These are phyloP conservation scores for Arthrobotrys iridis DNA, from an alignment of 2,329 filamentous ascomycete genomes.

Conservation along the genomic window DNA sequence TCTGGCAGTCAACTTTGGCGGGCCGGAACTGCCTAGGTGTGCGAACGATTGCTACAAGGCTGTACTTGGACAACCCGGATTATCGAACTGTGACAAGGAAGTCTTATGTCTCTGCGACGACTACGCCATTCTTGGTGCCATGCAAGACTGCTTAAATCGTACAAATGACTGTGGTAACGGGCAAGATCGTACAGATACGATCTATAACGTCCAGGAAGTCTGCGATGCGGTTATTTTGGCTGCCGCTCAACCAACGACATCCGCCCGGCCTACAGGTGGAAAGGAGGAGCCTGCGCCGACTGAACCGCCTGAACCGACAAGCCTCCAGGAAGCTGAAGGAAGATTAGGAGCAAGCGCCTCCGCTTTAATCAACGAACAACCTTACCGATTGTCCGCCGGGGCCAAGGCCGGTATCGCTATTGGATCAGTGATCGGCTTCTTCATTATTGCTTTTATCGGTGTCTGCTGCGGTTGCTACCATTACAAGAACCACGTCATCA, in stretches of 20 bases:
- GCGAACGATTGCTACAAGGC: constrained; percentile 39
- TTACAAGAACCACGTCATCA: constrained; percentile 49
- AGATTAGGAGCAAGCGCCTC: constrained; percentile 44
- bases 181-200: constrained; percentile 22
- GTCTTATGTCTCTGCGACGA: constrained; percentile 39
- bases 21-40: constrained; percentile 18
- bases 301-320: constrained; percentile 41
- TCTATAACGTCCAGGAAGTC: constrained; percentile 32
- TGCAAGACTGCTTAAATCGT: constrained; percentile 35
- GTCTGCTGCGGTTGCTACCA: constrained; percentile 48
- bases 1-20: constrained; percentile 40
- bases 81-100: constrained; percentile 34
- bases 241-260: constrained; percentile 24
- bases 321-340: constrained; percentile 43
- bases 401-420: constrained; percentile 42
- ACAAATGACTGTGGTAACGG: constrained; percentile 36
- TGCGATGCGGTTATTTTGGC: constrained; percentile 44
- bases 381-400: constrained; percentile 41
- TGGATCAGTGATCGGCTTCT: constrained; percentile 31
- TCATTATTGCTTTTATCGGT: constrained; percentile 15
- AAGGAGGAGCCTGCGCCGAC: constrained; percentile 24
- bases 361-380: constrained; percentile 42
- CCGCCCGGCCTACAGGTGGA: constrained; percentile 19
- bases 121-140: constrained; percentile 32
- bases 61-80: constrained; percentile 38